Percentiles rank a stretch among this genome's conserved stretches.
phyloP scores from a whole-genome alignment of 495 filamentous ascomycete species.

The Ramalina intermedia region DNA sequence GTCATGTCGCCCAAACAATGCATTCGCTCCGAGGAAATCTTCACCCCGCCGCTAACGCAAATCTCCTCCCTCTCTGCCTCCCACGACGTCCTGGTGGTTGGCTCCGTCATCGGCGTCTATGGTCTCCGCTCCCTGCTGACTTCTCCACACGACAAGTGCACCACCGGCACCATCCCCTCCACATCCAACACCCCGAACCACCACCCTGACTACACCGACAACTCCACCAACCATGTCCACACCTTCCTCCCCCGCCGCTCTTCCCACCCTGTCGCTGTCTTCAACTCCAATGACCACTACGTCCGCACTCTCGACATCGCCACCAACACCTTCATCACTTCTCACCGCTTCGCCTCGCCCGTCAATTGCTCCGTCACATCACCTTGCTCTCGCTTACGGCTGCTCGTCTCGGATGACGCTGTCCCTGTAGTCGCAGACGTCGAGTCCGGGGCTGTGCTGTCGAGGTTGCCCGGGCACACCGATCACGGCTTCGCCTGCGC shows the following conservation, averaged over 20 bases:
- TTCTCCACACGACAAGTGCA: conserved; percentile 26
- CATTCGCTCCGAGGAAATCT: conserved; percentile 4
- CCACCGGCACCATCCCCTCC: conserved; percentile 49
- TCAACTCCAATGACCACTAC: conserved; percentile 70
- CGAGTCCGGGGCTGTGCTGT: conserved; percentile 41
- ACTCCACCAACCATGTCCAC: conserved; percentile 81
- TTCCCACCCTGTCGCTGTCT: conserved; percentile 46
- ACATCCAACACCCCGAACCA: not conserved
- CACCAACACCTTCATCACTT: conserved; percentile 46
- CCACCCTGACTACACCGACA: conserved; percentile 26
- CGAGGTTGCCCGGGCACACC: conserved; percentile 50
- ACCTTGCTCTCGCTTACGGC: conserved; percentile 64
- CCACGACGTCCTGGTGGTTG: conserved; percentile 57
- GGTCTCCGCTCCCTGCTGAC: conserved; percentile 43
- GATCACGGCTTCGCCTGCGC: conserved; percentile 84
- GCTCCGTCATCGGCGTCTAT: conserved; percentile 74
- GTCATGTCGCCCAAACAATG: conserved; percentile 49
- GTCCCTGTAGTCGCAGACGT: conserved; percentile 48
- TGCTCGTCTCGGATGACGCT: conserved; percentile 54
- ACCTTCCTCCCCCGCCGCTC: conserved; percentile 45
- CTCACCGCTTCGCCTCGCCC: conserved; percentile 46
- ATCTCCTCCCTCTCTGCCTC: conserved; percentile 60
- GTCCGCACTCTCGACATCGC: conserved; percentile 63
- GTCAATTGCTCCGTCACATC: conserved; percentile 78
- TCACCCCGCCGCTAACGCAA: conserved; percentile 14